Percentiles rank a stretch among this genome's conserved stretches.
Conservation (phyloP, 371 early-diverging fungal genomes). For the Choanephora cucurbitarum region DNA sequence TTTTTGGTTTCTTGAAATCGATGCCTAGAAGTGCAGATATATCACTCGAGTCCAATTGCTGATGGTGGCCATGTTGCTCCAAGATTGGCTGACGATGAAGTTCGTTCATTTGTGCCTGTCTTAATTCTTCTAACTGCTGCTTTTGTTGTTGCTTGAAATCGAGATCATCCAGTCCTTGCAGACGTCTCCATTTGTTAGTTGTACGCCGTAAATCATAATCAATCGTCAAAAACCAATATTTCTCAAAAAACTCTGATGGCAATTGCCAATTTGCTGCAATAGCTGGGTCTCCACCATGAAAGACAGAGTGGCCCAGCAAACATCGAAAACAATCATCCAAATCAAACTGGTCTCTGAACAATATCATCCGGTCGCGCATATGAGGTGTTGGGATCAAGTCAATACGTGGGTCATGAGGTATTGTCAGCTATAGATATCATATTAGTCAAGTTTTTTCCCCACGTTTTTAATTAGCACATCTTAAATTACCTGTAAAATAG, state of each 20-base stretch:
- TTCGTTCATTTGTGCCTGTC: not conserved
- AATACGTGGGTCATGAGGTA: conserved; percentile 64
- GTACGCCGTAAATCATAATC: conserved; percentile 40
- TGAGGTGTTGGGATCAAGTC: conserved; percentile 62
- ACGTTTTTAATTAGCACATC: not conserved
- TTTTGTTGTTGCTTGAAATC: conserved; percentile 18
- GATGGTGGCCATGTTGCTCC: conserved; percentile 9
- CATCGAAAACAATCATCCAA: conserved; percentile 58
- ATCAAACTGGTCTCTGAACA: conserved; percentile 56
- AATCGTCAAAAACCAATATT: conserved; percentile 55
- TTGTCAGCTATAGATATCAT: conserved; percentile 32
- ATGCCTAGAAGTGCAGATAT: conserved; percentile 26
- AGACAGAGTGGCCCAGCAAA: conserved; percentile 51
- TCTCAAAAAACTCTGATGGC: conserved; percentile 57
- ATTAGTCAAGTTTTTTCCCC: not conserved
- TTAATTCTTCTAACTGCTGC: conserved; percentile 12
- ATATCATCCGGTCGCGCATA: conserved; percentile 63
- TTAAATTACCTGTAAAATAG: conserved; percentile 10
- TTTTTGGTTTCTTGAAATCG: conserved; percentile 22
- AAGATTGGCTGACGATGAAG: conserved; percentile 5
- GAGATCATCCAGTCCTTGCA: conserved; percentile 34
- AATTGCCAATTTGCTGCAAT: conserved; percentile 59
- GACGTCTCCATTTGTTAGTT: conserved; percentile 34
- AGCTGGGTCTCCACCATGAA: conserved; percentile 60
- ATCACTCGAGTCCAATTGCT: conserved; percentile 11